Evolutionary conservation across 2,329 filamentous ascomycete genomes (phyloP).

Genomic region (Diaporthe sp.): DNA sequence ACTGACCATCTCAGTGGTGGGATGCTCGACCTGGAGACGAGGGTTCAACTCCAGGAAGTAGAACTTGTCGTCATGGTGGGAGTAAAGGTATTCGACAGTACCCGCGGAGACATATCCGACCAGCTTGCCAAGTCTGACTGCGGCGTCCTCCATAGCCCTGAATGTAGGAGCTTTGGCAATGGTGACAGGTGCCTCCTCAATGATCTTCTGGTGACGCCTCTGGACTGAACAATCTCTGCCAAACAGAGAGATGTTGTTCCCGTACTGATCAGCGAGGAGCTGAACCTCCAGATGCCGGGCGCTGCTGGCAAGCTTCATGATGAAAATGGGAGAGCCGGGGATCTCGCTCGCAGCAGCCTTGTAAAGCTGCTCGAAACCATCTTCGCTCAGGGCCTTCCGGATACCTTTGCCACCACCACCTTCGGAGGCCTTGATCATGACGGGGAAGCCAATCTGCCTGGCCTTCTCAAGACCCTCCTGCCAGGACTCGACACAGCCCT

Average conservation of each 20-base stretch:
- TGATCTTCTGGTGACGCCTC: conserved; percentile 99
- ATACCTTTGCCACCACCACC: conserved; percentile 99
- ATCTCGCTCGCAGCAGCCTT: conserved; percentile 98
- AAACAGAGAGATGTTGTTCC: conserved; percentile 99
- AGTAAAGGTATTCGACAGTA: conserved; percentile 99
- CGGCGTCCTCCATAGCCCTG: conserved; percentile 95
- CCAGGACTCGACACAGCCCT: conserved; percentile 91
- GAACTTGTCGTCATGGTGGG: conserved; percentile 97
- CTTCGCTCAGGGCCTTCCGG: conserved; percentile 89
- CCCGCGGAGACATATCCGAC: conserved; percentile 99
- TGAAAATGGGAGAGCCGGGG: conserved; percentile 98
- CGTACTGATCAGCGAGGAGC: conserved; percentile 97
- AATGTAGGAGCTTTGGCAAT: conserved; percentile 92
- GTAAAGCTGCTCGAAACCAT: conserved; percentile 88
- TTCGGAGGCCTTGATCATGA: conserved; percentile 99
- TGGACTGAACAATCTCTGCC: conserved; percentile 99
- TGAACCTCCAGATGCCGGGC: conserved; percentile 98
- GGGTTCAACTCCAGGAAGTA: conserved; percentile 99
- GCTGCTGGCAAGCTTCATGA: conserved; percentile 99
- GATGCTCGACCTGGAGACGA: conserved; percentile 99
- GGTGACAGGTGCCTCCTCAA: conserved; percentile 97
- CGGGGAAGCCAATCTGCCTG: conserved; percentile 92
- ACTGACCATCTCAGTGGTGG: conserved; percentile 98
- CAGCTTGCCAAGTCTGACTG: conserved; percentile 90
- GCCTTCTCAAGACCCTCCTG: conserved; percentile 91